Conservation (phyloP, 768 basidiomycete genomes). For the Royoungia palumana region DNA sequence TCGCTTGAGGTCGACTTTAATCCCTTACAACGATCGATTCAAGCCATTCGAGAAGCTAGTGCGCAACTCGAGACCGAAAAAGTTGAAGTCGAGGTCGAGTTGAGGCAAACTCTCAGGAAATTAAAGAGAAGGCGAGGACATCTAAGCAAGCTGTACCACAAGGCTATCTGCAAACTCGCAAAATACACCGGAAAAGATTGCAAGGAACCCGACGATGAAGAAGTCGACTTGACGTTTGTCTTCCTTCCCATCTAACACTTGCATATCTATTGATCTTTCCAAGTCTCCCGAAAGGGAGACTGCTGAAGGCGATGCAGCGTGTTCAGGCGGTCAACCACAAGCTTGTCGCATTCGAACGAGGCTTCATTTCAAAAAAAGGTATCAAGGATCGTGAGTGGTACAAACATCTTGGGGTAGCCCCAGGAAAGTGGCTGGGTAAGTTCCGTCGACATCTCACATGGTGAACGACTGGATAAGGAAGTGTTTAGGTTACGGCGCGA, state of each 20-base stretch:
- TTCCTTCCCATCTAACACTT: not conserved
- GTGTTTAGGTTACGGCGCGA: constrained; percentile 73
- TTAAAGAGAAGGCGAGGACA: constrained; percentile 27
- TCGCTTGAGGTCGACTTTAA: constrained; percentile 50
- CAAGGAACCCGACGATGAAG: constrained; percentile 5
- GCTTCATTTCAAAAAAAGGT: constrained; percentile 79
- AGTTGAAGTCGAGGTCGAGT: constrained; percentile 45
- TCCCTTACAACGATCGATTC: constrained; percentile 45
- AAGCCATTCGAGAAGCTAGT: constrained; percentile 49
- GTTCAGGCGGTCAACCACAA: constrained; percentile 64
- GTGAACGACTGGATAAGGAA: not conserved
- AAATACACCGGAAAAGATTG: constrained; percentile 32
- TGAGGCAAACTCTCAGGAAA: constrained; percentile 44
- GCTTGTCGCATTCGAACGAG: constrained; percentile 68
- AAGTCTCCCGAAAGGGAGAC: constrained; percentile 26
- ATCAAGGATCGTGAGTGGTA: constrained; percentile 87
- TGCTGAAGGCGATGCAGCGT: constrained; percentile 58
- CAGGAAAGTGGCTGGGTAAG: constrained; percentile 82
- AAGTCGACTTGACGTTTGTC: constrained; percentile 12
- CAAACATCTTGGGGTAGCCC: constrained; percentile 84
- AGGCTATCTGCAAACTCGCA: constrained; percentile 34
- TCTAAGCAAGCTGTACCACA: constrained; percentile 18
- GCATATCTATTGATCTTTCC: not conserved
- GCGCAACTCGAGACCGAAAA: constrained; percentile 58
- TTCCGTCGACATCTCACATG: not conserved